Percentiles rank a stretch among this genome's conserved stretches.
These are phyloP conservation scores for Fremontodendron californicum DNA, from an alignment of 345 rosid species.

Conservation along the genomic window DNA sequence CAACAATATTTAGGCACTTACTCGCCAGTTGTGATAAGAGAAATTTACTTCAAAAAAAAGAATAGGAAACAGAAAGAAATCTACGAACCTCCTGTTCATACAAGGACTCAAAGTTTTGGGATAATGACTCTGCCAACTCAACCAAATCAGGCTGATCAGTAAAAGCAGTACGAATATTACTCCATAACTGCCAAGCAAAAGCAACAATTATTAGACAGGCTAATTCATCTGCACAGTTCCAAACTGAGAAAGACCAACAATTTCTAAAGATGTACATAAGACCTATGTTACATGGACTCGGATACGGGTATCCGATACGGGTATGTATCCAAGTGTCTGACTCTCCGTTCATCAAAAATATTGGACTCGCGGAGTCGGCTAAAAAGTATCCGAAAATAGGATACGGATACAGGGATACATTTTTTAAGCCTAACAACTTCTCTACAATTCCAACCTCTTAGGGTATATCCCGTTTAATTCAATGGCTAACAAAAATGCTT, in stretches of 20 bases:
- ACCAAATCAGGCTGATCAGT: slow-evolving; percentile 70
- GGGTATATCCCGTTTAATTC: too few species aligned
- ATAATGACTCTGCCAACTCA: slow-evolving; percentile 65
- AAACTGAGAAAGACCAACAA: slow-evolving; percentile 8
- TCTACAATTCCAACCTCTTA: too few species aligned
- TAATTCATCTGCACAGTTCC: neutral
- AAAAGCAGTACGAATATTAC: slow-evolving; percentile 53
- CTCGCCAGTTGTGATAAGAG: neutral
- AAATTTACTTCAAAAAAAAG: neutral
- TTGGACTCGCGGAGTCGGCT: too few species aligned
- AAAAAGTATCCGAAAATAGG: too few species aligned
- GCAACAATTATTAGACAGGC: slow-evolving; percentile 22
- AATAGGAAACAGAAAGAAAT: slow-evolving; percentile 16
- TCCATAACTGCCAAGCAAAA: slow-evolving; percentile 74
- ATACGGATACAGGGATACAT: too few species aligned
- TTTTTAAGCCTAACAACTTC: too few species aligned
- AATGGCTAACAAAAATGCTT: too few species aligned
- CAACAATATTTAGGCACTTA: neutral
- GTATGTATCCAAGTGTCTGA: too few species aligned
- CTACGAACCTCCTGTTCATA: slow-evolving; percentile 71
- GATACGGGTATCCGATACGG: too few species aligned
- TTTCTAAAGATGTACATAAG: slow-evolving; percentile 1
- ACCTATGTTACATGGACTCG: too few species aligned
- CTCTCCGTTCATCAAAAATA: too few species aligned
- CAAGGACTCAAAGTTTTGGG: slow-evolving; percentile 60